phyloP scores from a whole-genome alignment of 2,329 filamentous ascomycete genomes.

The Pyricularia pennisetigena region DNA sequence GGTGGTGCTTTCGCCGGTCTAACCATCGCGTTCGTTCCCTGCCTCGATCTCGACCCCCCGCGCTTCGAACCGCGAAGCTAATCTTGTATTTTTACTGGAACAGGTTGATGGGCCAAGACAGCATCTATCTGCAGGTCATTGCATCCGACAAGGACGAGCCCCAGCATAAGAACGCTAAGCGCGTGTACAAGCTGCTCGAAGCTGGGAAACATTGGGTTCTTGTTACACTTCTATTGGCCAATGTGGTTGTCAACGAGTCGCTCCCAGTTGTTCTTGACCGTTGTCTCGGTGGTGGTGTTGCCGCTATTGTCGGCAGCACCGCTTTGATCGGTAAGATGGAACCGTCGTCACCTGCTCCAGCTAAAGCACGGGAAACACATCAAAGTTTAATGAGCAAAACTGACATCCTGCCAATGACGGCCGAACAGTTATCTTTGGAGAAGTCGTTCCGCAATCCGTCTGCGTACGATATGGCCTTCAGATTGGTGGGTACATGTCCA shows the following conservation, averaged over 20 bases:
- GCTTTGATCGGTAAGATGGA: slow-evolving; percentile 70
- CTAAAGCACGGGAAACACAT: background rate
- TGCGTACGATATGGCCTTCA: slow-evolving; percentile 93
- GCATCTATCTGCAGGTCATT: slow-evolving; percentile 94
- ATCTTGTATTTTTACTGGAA: background rate
- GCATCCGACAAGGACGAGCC: slow-evolving; percentile 72
- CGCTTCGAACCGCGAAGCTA: background rate
- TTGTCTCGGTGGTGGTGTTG: slow-evolving; percentile 87
- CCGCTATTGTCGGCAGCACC: slow-evolving; percentile 87
- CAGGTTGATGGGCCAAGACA: slow-evolving; percentile 65
- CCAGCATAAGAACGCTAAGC: slow-evolving; percentile 78
- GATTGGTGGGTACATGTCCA: slow-evolving; percentile 90
- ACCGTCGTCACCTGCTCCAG: background rate
- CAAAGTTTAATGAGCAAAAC: background rate
- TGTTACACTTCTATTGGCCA: slow-evolving; percentile 85
- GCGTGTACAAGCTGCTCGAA: slow-evolving; percentile 69
- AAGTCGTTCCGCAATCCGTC: slow-evolving; percentile 90
- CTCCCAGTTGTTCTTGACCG: slow-evolving; percentile 90
- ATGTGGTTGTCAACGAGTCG: slow-evolving; percentile 97
- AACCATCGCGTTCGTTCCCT: slow-evolving; percentile 63
- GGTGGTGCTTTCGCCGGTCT: slow-evolving; percentile 92
- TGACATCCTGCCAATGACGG: background rate
- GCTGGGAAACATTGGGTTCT: slow-evolving; percentile 97
- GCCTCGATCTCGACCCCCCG: background rate
- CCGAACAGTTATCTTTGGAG: slow-evolving; percentile 85